Percentiles rank a stretch among this genome's conserved stretches.
Evolutionary conservation across 2,329 filamentous ascomycete genomes (phyloP).

Genomic region (Penicillium sp.): DNA sequence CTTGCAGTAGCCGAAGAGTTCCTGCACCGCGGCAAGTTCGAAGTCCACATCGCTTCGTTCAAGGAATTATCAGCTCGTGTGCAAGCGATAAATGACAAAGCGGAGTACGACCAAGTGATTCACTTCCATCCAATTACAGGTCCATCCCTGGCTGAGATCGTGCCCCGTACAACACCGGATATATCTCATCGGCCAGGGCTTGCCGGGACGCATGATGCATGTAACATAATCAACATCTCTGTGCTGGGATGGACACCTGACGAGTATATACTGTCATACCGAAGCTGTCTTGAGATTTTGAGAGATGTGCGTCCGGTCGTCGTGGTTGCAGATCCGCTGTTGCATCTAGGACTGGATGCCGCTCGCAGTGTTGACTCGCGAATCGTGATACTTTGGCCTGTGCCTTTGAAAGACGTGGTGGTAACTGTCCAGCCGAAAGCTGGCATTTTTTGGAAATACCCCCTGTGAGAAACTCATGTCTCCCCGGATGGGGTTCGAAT

Average conservation of each 20-base stretch:
- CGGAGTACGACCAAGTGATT: constrained; percentile 1
- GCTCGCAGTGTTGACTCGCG: constrained; percentile 37
- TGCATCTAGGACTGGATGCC: constrained; percentile 46
- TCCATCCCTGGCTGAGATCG: constrained; percentile 34
- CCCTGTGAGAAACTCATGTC: constrained; percentile 23
- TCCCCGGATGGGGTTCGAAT: neutral
- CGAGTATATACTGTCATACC: constrained; percentile 44
- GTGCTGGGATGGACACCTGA: constrained; percentile 39
- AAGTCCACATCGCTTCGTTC: constrained; percentile 50
- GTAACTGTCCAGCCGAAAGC: constrained; percentile 40
- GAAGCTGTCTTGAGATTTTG: constrained; percentile 41
- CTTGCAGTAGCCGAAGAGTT: constrained; percentile 46
- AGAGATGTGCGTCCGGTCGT: constrained; percentile 40
- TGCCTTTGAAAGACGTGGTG: constrained; percentile 45
- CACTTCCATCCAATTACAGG: constrained; percentile 39
- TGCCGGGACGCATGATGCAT: constrained; percentile 34
- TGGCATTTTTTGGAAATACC: constrained; percentile 35
- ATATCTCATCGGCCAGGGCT: constrained; percentile 36
- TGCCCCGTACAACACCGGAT: constrained; percentile 29
- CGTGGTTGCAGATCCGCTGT: constrained; percentile 46
- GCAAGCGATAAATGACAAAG: constrained; percentile 25
- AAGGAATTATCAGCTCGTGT: constrained; percentile 35
- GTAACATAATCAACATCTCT: constrained; percentile 28
- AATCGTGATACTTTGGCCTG: constrained; percentile 46
- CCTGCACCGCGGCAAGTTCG: constrained; percentile 34